Evolutionary conservation across 148 eudicot species (phyloP), one percentile per base, ranked within the genome.

Genomic region (Camellia sinensis): DNA sequence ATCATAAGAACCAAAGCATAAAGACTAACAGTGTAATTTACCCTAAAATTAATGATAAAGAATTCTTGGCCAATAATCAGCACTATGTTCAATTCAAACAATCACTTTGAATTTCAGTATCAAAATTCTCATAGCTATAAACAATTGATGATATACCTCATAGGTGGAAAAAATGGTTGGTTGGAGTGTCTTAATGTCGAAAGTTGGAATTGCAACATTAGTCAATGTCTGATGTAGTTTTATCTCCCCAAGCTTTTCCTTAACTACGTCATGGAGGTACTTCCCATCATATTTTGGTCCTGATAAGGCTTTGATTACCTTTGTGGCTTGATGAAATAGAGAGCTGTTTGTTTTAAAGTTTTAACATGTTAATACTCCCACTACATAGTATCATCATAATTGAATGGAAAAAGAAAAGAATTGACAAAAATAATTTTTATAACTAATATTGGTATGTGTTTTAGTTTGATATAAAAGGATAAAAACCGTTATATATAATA

Each of bases 281-380:
- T 83, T 74, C 9, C 88, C 88, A 74, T 86, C 67, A 76, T 86
- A 86, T 57, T 83, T 86, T n/a, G 88, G 88, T 37, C 88, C 82
- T n/a, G 22, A 61, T 43, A 82, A 14, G 18, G 21, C 21, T 65
- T 10, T 46, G 8, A 76, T 15, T 29, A 67, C 44, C 13, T 65
- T 65, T 14, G 18, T 0, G 13, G 43, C 3, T 43, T 50, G 46
- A 53, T 65, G 80, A 54, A 67, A 56, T 41, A 21, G 73, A 44
- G 0, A 6, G 21, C 73, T 69, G 73, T 69, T 10, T 3, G 13
- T 41, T 15, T 3, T 43, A 69, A 44, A 44, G 22, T 13, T 67
- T 43, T 43, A 43, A 19, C 68, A 65, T 29, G 68, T 69, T 43
- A 69, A 67, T 44, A 18, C 46, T 19, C 15, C 0, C 10, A 29